phyloP scores from a whole-genome alignment of 202 grass and related monocot genomes.

The Hordeum pubiflorum region DNA sequence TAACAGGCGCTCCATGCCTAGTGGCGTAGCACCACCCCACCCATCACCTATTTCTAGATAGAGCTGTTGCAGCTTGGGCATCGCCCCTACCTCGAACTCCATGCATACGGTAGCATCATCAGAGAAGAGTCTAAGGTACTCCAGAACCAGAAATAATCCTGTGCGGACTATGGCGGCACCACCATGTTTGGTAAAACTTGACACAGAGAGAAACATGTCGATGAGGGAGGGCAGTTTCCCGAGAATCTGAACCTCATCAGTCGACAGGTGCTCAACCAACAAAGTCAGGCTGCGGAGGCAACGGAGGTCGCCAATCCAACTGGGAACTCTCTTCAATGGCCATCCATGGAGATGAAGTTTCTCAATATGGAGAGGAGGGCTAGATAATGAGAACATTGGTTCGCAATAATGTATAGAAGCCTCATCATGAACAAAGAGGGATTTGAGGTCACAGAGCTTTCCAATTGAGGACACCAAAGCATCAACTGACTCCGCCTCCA shows the following conservation, averaged over 20 bases:
- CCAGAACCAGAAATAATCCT: neutral
- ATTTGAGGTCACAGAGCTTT: neutral
- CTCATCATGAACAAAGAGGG: neutral
- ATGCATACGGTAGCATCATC: neutral
- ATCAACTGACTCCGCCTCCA: neutral
- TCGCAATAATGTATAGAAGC: too few relatives aligned
- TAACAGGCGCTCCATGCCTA: neutral
- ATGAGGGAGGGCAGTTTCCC: neutral
- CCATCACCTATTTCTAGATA: accelerated
- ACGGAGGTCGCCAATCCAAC: neutral
- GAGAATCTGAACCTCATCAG: neutral
- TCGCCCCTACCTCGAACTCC: neutral
- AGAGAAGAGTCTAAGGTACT: neutral
- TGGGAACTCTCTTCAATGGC: neutral
- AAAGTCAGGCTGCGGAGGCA: neutral
- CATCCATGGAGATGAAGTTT: accelerated
- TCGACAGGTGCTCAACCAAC: neutral
- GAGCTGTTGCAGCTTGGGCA: neutral
- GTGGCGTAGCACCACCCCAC: neutral
- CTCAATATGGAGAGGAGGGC: neutral
- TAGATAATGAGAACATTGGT: neutral
- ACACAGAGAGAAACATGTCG: neutral
- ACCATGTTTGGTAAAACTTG: neutral
- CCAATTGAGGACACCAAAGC: neutral
- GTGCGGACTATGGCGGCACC: neutral